phyloP scores from a whole-genome alignment of 2,329 filamentous ascomycete genomes.

The Aspergillus felis region DNA sequence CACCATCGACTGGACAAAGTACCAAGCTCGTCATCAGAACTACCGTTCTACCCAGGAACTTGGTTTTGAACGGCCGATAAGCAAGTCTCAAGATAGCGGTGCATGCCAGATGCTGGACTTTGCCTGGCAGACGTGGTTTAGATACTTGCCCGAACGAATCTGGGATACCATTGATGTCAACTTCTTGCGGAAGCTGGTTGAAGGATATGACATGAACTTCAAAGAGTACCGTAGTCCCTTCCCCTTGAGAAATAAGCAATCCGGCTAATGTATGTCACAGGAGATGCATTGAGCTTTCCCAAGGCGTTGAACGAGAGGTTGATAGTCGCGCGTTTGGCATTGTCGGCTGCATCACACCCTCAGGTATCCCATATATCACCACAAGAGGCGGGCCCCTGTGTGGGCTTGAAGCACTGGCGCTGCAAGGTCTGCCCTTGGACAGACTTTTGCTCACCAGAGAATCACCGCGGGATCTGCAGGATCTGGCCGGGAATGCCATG shows the following conservation, averaged over 20 bases:
- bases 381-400: conserved; percentile 58
- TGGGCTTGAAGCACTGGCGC: conserved; percentile 58
- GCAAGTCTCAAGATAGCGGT: conserved; percentile 56
- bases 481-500: conserved; percentile 79
- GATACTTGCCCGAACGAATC: conserved; percentile 55
- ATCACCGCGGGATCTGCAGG: conserved; percentile 57
- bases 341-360: conserved; percentile 65
- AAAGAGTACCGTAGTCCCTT: conserved; percentile 47
- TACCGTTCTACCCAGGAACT: conserved; percentile 51
- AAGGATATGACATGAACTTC: conserved; percentile 55
- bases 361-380: conserved; percentile 58
- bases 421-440: conserved; percentile 66
- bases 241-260: background rate
- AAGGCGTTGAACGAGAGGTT: conserved; percentile 64
- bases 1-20: conserved; percentile 37
- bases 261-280: conserved; percentile 17
- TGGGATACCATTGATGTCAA: conserved; percentile 64
- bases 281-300: conserved; percentile 60
- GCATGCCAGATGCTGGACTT: conserved; percentile 53
- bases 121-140: conserved; percentile 50
- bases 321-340: conserved; percentile 53
- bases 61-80: conserved; percentile 55
- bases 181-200: conserved; percentile 48
- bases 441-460: conserved; percentile 63
- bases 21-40: conserved; percentile 56